Percentiles rank a stretch among this genome's conserved stretches.
phyloP scores from a whole-genome alignment of 257 asterid species.

The Solanum pinnatisectum region DNA sequence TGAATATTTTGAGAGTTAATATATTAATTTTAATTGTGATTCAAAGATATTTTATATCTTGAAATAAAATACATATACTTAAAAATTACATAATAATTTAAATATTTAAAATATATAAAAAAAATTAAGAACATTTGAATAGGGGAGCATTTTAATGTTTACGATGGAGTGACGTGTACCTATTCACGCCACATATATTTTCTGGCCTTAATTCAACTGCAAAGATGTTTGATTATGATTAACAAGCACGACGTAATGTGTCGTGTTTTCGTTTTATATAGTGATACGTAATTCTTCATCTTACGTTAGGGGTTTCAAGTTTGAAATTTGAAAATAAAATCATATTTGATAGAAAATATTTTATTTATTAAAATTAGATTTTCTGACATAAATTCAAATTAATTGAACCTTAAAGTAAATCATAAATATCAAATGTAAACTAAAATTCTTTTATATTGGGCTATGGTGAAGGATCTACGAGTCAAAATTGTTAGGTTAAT shows the following conservation, averaged over 20 bases:
- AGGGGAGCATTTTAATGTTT: neutral
- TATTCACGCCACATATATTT: neutral
- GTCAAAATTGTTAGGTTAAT: neutral
- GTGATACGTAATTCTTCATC: neutral
- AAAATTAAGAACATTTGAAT: too few species aligned
- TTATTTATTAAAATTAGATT: rapidly evolving
- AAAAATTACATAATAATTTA: too few species aligned
- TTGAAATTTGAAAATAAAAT: neutral
- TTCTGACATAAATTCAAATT: rapidly evolving
- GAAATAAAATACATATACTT: too few species aligned
- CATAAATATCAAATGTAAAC: rapidly evolving
- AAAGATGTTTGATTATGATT: neutral
- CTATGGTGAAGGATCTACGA: neutral
- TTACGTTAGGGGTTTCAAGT: rapidly evolving
- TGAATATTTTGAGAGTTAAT: neutral
- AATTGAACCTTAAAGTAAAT: rapidly evolving
- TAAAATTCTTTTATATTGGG: neutral
- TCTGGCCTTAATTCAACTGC: neutral
- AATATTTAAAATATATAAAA: too few species aligned
- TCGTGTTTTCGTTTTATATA: neutral
- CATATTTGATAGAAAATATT: neutral
- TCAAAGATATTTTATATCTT: too few species aligned
- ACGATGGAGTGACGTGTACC: neutral
- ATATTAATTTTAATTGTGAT: neutral
- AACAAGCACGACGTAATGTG: neutral